A percentile compares a stretch with the other conserved stretches of the same genome.
phyloP scores from a whole-genome alignment of 805 yeast genomes.

The Candida michaelii region DNA sequence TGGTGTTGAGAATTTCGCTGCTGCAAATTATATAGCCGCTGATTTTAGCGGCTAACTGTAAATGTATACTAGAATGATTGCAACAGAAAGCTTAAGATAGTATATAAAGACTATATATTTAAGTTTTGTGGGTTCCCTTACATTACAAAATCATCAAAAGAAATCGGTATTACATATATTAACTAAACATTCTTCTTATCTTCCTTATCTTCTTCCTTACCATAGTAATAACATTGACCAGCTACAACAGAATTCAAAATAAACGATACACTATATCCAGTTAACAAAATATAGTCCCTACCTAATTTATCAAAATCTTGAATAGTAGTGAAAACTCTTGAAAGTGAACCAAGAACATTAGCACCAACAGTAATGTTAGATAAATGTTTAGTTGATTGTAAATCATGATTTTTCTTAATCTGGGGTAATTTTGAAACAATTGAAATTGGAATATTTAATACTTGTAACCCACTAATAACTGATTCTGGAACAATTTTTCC shows the following conservation, averaged over 20 bases:
- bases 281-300: conserved; percentile 35
- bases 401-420: conserved; percentile 31
- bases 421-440: conserved; percentile 42
- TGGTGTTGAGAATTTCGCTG: neutral
- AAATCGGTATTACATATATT: no score
- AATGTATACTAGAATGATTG: no score
- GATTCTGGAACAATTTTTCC: conserved; percentile 31
- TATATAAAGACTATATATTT: no score
- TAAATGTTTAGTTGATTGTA: conserved; percentile 38
- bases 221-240: conserved; percentile 30
- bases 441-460: conserved; percentile 38
- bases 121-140: no score
- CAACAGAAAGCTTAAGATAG: no score
- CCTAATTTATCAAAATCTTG: conserved; percentile 29
- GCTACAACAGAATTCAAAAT: conserved; percentile 34
- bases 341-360: conserved; percentile 37
- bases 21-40: neutral
- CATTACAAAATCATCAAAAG: no score
- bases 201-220: conserved; percentile 12
- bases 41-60: no score
- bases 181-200: conserved; percentile 9
- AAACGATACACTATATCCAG: conserved; percentile 38
- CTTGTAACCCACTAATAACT: conserved; percentile 31
- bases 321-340: conserved; percentile 41
- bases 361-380: conserved; percentile 41